Conservation (phyloP, 2,329 filamentous ascomycete genomes). For the Penicillium digitatum region DNA sequence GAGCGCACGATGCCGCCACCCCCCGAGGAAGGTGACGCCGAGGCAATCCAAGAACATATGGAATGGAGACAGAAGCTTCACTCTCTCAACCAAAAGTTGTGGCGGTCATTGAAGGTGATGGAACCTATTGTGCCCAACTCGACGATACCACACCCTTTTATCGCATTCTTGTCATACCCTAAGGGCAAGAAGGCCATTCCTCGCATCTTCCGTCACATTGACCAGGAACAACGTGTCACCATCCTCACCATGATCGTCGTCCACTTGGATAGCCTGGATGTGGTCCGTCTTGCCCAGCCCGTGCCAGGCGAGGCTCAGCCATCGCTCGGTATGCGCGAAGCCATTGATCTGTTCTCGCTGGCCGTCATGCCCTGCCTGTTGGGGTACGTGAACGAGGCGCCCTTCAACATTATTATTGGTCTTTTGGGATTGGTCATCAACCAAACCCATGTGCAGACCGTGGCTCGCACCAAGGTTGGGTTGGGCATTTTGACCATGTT, state of each 20-base stretch:
- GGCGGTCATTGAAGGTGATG: constrained; percentile 84
- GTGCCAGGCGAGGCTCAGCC: constrained; percentile 67
- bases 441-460: constrained; percentile 75
- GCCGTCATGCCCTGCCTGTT: constrained; percentile 88
- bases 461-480: constrained; percentile 82
- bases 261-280: constrained; percentile 86
- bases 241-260: constrained; percentile 94
- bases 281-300: constrained; percentile 76
- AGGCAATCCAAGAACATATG: constrained; percentile 67
- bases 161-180: constrained; percentile 86
- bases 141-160: constrained; percentile 77
- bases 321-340: constrained; percentile 77
- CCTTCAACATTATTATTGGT: constrained; percentile 84
- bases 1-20: constrained; percentile 73
- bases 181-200: constrained; percentile 97
- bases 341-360: constrained; percentile 83
- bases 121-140: constrained; percentile 77
- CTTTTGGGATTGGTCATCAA: constrained; percentile 79
- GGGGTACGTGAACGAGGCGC: constrained; percentile 84
- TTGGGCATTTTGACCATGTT: constrained; percentile 90
- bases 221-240: constrained; percentile 83
- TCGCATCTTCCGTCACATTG: constrained; percentile 89
- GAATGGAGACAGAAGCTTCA: constrained; percentile 73
- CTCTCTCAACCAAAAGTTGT: constrained; percentile 73
- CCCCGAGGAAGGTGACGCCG: constrained; percentile 62